A percentile compares a stretch with the other conserved stretches of the same genome.
Conservation (phyloP, 495 filamentous ascomycete species). For the Penicillium paxilli region DNA sequence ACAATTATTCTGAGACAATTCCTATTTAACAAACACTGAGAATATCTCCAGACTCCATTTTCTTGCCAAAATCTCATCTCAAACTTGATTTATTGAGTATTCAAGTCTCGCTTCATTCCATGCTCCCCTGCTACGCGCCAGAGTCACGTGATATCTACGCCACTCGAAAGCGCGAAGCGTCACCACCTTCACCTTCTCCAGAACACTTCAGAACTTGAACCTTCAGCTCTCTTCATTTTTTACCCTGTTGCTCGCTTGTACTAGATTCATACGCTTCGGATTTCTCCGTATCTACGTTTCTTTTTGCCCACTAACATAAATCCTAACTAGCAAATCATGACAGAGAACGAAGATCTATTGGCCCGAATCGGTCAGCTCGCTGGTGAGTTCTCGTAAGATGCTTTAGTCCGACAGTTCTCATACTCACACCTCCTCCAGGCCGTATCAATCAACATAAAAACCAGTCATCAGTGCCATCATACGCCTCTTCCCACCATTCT, state of each 20-base stretch:
- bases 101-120: not conserved
- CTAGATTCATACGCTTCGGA: not conserved
- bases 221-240: not conserved
- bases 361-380: conserved; percentile 74
- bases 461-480: conserved; percentile 43
- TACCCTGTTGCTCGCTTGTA: not conserved
- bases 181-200: not conserved
- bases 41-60: no score
- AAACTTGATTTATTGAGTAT: not conserved
- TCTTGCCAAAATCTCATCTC: no score
- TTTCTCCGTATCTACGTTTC: not conserved
- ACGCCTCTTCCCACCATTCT: conserved; percentile 25
- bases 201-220: not conserved
- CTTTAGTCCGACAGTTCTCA: conserved; percentile 11
- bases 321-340: conserved; percentile 47
- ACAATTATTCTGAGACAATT: no score
- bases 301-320: conserved; percentile 10
- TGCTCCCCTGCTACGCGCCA: not conserved
- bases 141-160: not conserved
- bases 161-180: not conserved
- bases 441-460: conserved; percentile 84
- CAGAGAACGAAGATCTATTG: conserved; percentile 73
- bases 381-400: conserved; percentile 48
- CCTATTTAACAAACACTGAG: no score
- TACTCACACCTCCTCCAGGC: conserved; percentile 49